Evolutionary conservation across 2,329 filamentous ascomycete genomes (phyloP).

Genomic region (Apiospora aurea): DNA sequence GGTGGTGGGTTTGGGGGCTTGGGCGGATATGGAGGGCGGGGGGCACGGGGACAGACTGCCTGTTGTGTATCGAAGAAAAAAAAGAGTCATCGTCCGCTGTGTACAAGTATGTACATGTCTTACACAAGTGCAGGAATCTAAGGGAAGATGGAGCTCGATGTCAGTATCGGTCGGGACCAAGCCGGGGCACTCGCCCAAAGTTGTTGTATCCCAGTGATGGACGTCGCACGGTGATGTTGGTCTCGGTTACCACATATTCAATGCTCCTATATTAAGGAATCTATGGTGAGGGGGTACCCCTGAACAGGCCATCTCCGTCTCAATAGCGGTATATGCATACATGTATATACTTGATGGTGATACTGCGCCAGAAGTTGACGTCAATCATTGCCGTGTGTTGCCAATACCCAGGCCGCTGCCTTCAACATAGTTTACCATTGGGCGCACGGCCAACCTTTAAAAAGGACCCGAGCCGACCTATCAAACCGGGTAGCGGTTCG

Average conservation of each 20-base stretch:
- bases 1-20: conserved; percentile 13
- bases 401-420: not conserved
- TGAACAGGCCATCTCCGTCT: too few species aligned
- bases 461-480: not conserved
- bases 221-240: not conserved
- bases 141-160: not conserved
- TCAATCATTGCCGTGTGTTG: not conserved
- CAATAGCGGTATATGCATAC: too few species aligned
- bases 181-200: not conserved
- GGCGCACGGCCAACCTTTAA: not conserved
- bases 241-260: not conserved
- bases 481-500: not conserved
- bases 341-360: not conserved
- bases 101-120: too few species aligned
- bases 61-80: too few species aligned
- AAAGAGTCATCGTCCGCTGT: too few species aligned
- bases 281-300: not conserved
- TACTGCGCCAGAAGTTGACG: not conserved
- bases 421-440: not conserved
- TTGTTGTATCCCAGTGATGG: not conserved
- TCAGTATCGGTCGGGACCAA: not conserved
- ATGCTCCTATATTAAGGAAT: too few species aligned
- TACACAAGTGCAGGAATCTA: not conserved
- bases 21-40: not conserved
- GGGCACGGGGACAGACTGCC: not conserved